Evolutionary conservation across 345 rosid genomes (phyloP), one percentile per base, ranked within the genome.

Genomic region (Eucalyptus caleyi): DNA sequence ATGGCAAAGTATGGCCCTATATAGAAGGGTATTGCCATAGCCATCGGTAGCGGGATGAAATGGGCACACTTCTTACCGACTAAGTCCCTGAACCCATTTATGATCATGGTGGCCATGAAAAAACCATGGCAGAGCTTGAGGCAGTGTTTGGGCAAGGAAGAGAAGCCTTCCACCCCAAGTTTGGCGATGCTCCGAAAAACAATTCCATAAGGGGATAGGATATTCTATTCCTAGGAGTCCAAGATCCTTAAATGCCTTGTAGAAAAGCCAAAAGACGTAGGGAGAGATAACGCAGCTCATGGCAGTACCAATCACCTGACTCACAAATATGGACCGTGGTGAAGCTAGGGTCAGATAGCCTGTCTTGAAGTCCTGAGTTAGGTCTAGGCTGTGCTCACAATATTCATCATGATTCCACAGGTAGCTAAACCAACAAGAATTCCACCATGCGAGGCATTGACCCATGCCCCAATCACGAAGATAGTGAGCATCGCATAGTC

Each of bases 11-110:
- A 94, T 6, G 91, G 88, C 50, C 94, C 93, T 5, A 91, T 47
- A 72, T 90, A 92, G 90, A 93, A 93, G 8, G 93, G 93, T 67
- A 88, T 86, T 23, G 93, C 93, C 95, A 93, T 91, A 30, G 93
- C 93, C 95, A 93, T 93, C 15, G 93, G 95, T 23, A 90, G 87
- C 4, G 94, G 94, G 67, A 93, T 87, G 16, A 87, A 92, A 90
- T 87, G 90, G 32, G 92, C 86, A 44, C 90, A 62, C 24, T 32
- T 90, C 15, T 16, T 16, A 3, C 69, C 62, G 15, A 91, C 44
- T 0, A 24, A 11, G 21, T 94, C 94, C 87, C 88, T 89, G 24
- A 94, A 6, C 37, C 87, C 56, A 83, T 94, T 94, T 2, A 94
- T 87, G 77, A 67, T 5, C 1, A 94, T 42, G n/a, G 95, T 90